phyloP scores from a whole-genome alignment of 73 alveolate genomes.

The Stentor roeselii region DNA sequence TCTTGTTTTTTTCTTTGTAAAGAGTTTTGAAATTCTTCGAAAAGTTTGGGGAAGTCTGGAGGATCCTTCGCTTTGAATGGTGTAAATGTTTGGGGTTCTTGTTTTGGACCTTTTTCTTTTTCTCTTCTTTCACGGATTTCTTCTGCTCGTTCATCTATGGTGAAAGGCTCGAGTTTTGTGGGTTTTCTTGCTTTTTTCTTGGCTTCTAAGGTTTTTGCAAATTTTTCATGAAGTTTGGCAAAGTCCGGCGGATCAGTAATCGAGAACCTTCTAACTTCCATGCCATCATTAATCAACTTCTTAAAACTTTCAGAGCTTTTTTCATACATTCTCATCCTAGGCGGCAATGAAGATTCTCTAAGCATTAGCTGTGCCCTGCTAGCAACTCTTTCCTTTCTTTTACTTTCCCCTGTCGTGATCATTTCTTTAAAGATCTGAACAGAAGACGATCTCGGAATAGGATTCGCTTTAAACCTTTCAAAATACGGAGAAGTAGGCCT shows the following conservation, averaged over 20 bases:
- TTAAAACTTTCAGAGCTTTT: constrained; percentile 47
- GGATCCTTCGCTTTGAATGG: constrained; percentile 78
- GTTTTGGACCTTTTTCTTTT: constrained; percentile 32
- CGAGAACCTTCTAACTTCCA: constrained; percentile 37
- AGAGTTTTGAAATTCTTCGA: constrained; percentile 69
- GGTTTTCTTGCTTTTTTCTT: constrained; percentile 70
- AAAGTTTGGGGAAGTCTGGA: constrained; percentile 86
- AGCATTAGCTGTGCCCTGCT: constrained; percentile 82
- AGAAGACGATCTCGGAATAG: constrained; percentile 75
- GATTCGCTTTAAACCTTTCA: constrained; percentile 87
- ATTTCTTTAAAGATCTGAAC: constrained; percentile 68
- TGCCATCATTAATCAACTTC: too few relatives aligned
- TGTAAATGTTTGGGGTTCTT: constrained; percentile 53
- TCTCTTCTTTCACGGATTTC: constrained; percentile 25
- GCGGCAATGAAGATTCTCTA: constrained; percentile 87
- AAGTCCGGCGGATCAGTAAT: constrained; percentile 93
- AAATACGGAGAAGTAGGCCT: constrained; percentile 37
- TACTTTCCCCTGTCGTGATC: constrained; percentile 53
- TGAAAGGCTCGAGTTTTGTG: constrained; percentile 87
- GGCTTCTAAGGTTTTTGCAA: constrained; percentile 73
- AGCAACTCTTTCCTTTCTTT: constrained; percentile 83
- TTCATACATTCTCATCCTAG: constrained; percentile 97
- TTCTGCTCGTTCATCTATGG: constrained; percentile 79
- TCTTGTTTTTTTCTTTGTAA: constrained; percentile 78
- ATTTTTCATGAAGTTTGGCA: constrained; percentile 70